Conservation (phyloP, 208 protist species). For the Lotmaria passim region DNA sequence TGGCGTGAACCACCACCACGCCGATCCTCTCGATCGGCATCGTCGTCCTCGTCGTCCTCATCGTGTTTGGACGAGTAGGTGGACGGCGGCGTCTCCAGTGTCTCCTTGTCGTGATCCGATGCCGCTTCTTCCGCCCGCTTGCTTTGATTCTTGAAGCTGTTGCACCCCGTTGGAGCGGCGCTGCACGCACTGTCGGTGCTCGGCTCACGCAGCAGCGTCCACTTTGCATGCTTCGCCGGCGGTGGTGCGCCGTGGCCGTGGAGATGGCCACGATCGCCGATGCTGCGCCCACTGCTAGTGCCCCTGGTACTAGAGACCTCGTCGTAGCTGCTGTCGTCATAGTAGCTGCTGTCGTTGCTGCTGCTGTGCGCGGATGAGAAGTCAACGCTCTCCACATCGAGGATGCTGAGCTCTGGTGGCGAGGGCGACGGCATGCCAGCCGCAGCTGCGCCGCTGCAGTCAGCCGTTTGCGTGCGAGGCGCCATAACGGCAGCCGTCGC, state of each 20-base stretch:
- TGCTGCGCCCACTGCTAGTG: background rate
- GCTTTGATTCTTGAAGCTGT: background rate
- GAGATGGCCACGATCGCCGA: background rate
- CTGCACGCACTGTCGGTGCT: background rate
- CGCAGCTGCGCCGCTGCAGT: background rate
- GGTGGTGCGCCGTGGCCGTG: background rate
- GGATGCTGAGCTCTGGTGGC: slow-evolving; percentile 6
- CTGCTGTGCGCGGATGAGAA: background rate
- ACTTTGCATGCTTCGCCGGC: background rate
- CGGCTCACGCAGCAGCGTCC: background rate
- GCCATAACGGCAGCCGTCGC: too few species aligned
- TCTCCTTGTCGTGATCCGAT: background rate
- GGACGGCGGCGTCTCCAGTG: background rate
- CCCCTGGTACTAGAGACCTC: background rate
- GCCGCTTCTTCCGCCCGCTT: background rate
- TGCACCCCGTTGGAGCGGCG: background rate
- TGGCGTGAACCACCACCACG: too few species aligned
- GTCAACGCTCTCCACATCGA: slow-evolving; percentile 16
- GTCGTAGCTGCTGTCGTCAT: background rate
- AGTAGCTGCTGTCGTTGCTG: slow-evolving; percentile 5
- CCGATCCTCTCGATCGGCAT: too few species aligned
- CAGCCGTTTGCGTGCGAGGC: too few species aligned
- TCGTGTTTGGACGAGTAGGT: background rate
- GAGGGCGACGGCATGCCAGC: background rate
- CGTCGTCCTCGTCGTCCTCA: slow-evolving; percentile 7